Evolutionary conservation across 169 alveolate genomes (phyloP), one percentile per base, ranked within the genome.

Genomic region (Plasmodium ovale): DNA sequence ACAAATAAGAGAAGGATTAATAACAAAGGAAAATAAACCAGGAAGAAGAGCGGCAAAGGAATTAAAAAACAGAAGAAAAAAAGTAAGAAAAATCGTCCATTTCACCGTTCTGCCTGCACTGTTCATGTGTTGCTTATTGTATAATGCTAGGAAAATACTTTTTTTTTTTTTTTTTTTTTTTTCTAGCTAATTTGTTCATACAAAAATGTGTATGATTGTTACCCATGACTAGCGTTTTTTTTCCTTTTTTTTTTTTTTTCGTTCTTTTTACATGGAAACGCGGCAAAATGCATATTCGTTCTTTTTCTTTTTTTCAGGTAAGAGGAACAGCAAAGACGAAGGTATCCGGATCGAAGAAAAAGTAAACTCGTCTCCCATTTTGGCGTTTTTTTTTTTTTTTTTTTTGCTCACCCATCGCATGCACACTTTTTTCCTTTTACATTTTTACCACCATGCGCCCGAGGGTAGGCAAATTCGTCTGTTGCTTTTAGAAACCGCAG

Each of bases 31-130:
- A 51, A 92, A 93, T 72, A 93, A 92, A 67, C 82, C 95, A 53
- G 97, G 97, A 64, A 93, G 98, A 56, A 94, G 97, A 70, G 97
- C 97, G 72, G 89, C 93, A 72, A 95, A 95, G 92, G 98, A 95
- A 69, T 94, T 95, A 44, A 95, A 95, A 92, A 95, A 95, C 87
- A 94, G 97, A 87, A 92, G 97, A 65, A 95, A 95, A 95, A 95
- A 95, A 93, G 96, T 93, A 68, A 67, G 87, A 94, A 79, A 87
- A 93, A 58, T 92, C 87, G 65, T 93, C 92, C 82, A 33, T 92
- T 29, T n/a, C n/a, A n/a, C n/a, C 4, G 72, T 47, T 94, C 87
- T 49, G 87, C 89, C 5, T 92, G 51, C 77, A 19, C 88, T 4
- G 73, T 37, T 49, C 25, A 79, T 33, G 27, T 35, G 25, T 27